Evolutionary conservation across 2,329 filamentous ascomycete species (phyloP).

Genomic region (Aspergillus phoenicis): DNA sequence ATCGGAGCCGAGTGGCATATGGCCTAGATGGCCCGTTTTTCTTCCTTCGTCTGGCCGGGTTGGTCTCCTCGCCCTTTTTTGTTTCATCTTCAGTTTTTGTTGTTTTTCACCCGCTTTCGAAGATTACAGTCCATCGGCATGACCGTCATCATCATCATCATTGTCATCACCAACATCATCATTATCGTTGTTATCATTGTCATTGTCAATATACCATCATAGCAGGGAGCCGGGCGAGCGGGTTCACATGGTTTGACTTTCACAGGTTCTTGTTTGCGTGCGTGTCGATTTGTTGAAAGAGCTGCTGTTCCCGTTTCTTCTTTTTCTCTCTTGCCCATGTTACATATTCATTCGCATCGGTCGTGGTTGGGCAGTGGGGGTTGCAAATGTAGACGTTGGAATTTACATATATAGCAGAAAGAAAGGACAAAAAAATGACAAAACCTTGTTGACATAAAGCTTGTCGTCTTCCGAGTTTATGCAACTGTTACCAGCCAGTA

Average conservation of each 20-base stretch:
- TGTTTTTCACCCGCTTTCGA: conserved; percentile 18
- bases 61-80: conserved; percentile 13
- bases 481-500: no score
- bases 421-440: conserved; percentile 12
- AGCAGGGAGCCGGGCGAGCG: conserved; percentile 33
- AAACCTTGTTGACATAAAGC: not conserved
- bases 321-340: conserved; percentile 20
- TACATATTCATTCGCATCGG: conserved; percentile 20
- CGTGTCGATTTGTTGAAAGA: conserved; percentile 1
- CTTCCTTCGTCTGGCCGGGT: not conserved
- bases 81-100: conserved; percentile 6
- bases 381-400: conserved; percentile 22
- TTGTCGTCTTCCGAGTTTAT: no score
- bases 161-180: conserved; percentile 16
- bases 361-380: conserved; percentile 21
- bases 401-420: conserved; percentile 21
- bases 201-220: conserved; percentile 33
- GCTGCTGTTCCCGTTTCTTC: conserved; percentile 5
- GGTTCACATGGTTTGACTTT: conserved; percentile 18
- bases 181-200: conserved; percentile 20
- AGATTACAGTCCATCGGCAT: conserved; percentile 25
- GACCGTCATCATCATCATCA: conserved; percentile 18
- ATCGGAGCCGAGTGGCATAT: not conserved
- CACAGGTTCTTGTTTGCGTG: conserved; percentile 5
- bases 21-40: conserved; percentile 3